Base-by-base conservation (phyloP, 2,329 filamentous ascomycete species). In the Ophiosphaerella herpotricha region DNA sequence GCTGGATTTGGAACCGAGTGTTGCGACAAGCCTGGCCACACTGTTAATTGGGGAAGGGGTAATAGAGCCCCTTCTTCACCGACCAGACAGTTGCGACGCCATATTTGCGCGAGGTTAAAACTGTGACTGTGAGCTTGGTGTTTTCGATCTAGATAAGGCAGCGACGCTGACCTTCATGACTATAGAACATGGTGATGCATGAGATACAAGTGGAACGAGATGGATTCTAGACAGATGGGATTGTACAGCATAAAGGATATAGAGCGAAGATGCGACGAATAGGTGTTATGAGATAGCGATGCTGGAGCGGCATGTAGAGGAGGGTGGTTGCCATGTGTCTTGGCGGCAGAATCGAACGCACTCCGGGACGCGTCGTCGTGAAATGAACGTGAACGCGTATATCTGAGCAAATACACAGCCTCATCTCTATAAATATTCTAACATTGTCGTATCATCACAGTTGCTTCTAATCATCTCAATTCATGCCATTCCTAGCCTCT, bases 31-130 rank as follows among this genome's bases (percentile, higher is more conserved):
- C 93, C 93, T 97, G 55, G 35, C 43, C 36, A 33, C 47, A 33
- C 18, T 57, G 55, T 72, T 44, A 75, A 64, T 35, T n/a, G 8
- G 35, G 18, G 29, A 45, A 45, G 14, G 39, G 23, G 39, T 31
- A 33, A 16, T 14, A 24, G n/a, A 24, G n/a, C 13, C 43, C 18
- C 9, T 29, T 34, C 11, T 1, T 11, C 21, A 66, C 83, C 66
- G 80, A 96, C 93, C 94, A 99, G 52, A 99, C 87, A 2, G 93
- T 99, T 12, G 93, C 89, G 49, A 99, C 89, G 48, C 94, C 94
- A 82, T 97, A 89, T 71, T 94, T 88, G 67, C 86, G 86, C 55
- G 84, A 93, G 3, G 87, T 94, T 47, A 99, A 84, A 52, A 99
- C 84, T 86, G 43, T 29, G 18, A 48, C 32, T 3, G 55, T 74